Percentiles rank a stretch among this genome's conserved stretches.
Evolutionary conservation across 2,329 filamentous ascomycete species (phyloP).

Genomic region (Cladosporium cucumerinum): DNA sequence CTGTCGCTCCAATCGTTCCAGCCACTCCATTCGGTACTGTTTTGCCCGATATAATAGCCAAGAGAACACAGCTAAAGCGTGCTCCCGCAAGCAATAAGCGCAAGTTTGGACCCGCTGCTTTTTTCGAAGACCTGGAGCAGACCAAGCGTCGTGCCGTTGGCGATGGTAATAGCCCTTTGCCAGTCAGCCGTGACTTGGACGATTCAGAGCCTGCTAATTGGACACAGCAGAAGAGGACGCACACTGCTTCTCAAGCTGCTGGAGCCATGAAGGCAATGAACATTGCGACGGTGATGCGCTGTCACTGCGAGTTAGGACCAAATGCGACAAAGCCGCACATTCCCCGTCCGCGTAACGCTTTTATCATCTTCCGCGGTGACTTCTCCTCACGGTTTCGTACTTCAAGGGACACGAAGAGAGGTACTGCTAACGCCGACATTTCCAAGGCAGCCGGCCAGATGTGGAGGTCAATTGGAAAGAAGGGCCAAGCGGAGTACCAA

Average conservation of each 20-base stretch:
- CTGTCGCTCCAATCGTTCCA: not conserved
- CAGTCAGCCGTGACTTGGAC: not conserved
- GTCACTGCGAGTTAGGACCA: not conserved
- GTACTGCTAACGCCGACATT: constrained; percentile 7
- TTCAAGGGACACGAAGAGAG: not conserved
- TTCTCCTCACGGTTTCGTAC: not conserved
- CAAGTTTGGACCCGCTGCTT: constrained; percentile 5
- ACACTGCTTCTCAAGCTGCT: not conserved
- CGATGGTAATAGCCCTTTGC: not conserved
- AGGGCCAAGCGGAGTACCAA: not conserved
- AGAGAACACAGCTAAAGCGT: not conserved
- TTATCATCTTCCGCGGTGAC: constrained; percentile 20
- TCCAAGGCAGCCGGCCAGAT: constrained; percentile 6
- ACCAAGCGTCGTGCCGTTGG: constrained; percentile 9
- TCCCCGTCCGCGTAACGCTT: constrained; percentile 19
- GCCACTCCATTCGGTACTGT: not conserved
- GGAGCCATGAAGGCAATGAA: constrained; percentile 7
- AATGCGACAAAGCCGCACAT: not conserved
- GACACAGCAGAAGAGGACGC: no score
- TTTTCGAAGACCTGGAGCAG: constrained; percentile 3
- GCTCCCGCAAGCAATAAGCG: not conserved
- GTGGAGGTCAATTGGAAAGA: constrained; percentile 1
- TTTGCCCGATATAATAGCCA: not conserved
- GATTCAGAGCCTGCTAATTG: no score
- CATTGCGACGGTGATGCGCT: not conserved